These are phyloP conservation scores for Aureobasidium sp. DNA, from an alignment of 2,329 filamentous ascomycete species.

Conservation along the genomic window DNA sequence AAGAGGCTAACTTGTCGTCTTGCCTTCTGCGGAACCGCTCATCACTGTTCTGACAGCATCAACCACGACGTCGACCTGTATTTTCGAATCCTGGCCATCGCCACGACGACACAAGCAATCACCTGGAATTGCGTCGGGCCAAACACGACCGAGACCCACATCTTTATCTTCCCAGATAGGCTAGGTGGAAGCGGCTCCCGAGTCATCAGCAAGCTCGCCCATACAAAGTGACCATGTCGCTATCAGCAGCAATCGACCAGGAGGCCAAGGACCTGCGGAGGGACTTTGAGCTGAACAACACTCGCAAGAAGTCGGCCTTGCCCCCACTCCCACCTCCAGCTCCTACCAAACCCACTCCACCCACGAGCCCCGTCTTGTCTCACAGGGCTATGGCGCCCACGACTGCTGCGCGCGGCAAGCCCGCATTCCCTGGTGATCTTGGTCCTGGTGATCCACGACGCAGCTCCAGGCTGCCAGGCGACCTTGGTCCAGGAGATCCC, in stretches of 20 bases:
- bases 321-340: not conserved
- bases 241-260: slow-evolving; percentile 7
- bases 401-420: slow-evolving; percentile 11
- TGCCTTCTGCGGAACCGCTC: not conserved
- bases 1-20: not conserved
- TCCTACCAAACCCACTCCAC: not conserved
- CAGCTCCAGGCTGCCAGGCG: slow-evolving; percentile 13
- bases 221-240: slow-evolving; percentile 7
- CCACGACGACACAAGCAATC: not conserved
- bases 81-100: not conserved
- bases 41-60: slow-evolving; percentile 2
- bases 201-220: not conserved
- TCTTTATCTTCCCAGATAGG: slow-evolving; percentile 1
- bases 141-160: slow-evolving; percentile 8
- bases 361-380: not conserved
- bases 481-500: slow-evolving; percentile 16
- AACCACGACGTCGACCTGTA: not conserved
- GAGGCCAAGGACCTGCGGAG: slow-evolving; percentile 11
- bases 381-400: not conserved
- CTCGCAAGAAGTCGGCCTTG: not conserved
- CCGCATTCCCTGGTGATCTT: slow-evolving; percentile 27
- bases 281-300: slow-evolving; percentile 4
- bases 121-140: not conserved
- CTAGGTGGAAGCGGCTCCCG: not conserved
- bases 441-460: slow-evolving; percentile 27